Evolutionary conservation across 2,329 filamentous ascomycete species (phyloP), one percentile per base, ranked within the genome.

Genomic region (Penicillium carneum): DNA sequence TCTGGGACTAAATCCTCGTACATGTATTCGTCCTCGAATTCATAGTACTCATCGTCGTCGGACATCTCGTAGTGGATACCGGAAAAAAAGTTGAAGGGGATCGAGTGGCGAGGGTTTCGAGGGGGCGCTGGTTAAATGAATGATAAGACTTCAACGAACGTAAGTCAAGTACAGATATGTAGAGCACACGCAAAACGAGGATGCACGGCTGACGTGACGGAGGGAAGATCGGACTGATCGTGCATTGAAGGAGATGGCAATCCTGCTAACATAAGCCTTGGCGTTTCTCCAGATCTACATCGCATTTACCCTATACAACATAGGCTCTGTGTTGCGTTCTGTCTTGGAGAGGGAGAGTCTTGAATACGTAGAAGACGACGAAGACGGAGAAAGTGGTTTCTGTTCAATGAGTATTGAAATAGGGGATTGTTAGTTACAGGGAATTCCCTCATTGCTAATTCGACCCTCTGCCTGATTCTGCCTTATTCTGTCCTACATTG

Each of bases 21-120:
- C 69, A 71, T 58, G 69, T 70, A 66, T 33, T 72, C 75, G 8
- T 77, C 75, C 49, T 77, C 74, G 47, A 69, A 74, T 23, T 78
- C 76, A 38, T 74, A 74, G 49, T 72, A 76, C 6, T 75, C 73
- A 47, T 78, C 76, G 54, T 78, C 75, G 61, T 78, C 76, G 55
- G 76, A 78, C 76, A 78, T 78, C 56, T 46, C 61, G 47, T 31
- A 52, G 36, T 52, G 31, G 45, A 43, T 39, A 39, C 52, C 20
- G 18, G 50, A 33, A 50, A 51, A 31, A 56, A 42, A 48, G 29
- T 26, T 49, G 33, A 39, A 48, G 29, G 14, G 4, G 11, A 52
- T 34, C 18, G 7, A 29, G 43, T 34, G 20, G 29, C 14, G n/a
- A 49, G 14, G 10, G 4, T 26, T 16, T 53, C 48, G 12, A 39